Conservation (phyloP, 345 rosid genomes). For the Boechera stricta region DNA sequence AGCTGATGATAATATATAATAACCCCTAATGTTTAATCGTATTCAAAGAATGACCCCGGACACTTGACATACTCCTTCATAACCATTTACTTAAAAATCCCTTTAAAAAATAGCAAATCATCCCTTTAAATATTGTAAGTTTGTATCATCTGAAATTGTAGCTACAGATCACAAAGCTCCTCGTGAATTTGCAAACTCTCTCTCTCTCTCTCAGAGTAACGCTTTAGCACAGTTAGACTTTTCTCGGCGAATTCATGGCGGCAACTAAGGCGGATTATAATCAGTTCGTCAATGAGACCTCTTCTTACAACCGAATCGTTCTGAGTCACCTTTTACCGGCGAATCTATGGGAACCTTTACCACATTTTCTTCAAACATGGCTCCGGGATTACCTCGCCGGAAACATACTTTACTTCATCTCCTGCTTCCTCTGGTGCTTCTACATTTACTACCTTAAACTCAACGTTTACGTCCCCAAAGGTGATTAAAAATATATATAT, state of each 20-base stretch:
- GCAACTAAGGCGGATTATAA: not conserved
- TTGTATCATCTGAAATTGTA: too few relatives aligned
- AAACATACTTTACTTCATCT: slow-evolving; percentile 60
- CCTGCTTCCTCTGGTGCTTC: slow-evolving; percentile 79
- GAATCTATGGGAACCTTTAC: slow-evolving; percentile 61
- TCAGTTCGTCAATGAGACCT: slow-evolving; percentile 56
- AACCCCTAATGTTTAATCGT: too few relatives aligned
- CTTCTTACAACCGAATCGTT: slow-evolving; percentile 63
- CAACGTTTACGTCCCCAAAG: slow-evolving; percentile 72
- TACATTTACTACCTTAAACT: slow-evolving; percentile 72
- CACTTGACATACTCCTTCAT: too few relatives aligned
- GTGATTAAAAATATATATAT: slow-evolving; percentile 30
- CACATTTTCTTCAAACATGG: slow-evolving; percentile 77
- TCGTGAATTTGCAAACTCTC: not conserved
- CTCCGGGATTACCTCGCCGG: slow-evolving; percentile 77
- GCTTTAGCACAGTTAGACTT: too few relatives aligned
- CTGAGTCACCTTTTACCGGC: slow-evolving; percentile 58
- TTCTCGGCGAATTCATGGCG: not conserved
- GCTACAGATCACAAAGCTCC: slow-evolving; percentile 2
- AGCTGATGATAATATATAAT: not conserved
- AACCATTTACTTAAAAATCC: too few relatives aligned
- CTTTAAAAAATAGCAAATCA: not conserved
- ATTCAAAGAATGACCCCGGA: not conserved
- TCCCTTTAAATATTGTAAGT: not conserved
- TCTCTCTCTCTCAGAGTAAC: too few relatives aligned